A percentile compares a stretch with the other conserved stretches of the same genome.
Conservation (phyloP, 2,329 filamentous ascomycete genomes). For the Bipolaris cookei region DNA sequence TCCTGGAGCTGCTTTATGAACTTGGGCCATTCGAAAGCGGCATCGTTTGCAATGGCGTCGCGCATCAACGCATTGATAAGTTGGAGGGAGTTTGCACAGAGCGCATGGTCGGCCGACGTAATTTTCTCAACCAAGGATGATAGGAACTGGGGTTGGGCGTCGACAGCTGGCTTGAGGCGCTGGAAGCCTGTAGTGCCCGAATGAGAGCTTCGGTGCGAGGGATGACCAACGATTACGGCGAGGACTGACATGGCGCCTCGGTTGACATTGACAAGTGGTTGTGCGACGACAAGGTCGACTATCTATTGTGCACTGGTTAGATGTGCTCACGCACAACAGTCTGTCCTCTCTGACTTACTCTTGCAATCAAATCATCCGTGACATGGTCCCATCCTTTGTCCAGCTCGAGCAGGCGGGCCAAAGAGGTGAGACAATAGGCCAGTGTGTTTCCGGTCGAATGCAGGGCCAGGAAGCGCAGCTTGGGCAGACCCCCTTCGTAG, state of each 20-base stretch:
- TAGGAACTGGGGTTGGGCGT: constrained; percentile 90
- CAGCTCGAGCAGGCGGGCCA: constrained; percentile 86
- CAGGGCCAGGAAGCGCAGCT: constrained; percentile 83
- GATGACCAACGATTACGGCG: constrained; percentile 88
- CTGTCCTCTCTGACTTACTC: constrained; percentile 55
- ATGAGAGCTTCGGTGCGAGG: constrained; percentile 62
- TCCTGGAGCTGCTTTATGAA: constrained; percentile 95
- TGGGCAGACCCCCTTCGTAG: constrained; percentile 79
- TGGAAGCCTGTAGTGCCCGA: constrained; percentile 82
- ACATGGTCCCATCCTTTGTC: constrained; percentile 98
- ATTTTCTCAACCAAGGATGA: constrained; percentile 91
- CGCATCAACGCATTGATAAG: constrained; percentile 94
- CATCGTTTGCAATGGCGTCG: constrained; percentile 81
- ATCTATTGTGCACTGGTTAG: constrained; percentile 57
- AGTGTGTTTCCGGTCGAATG: constrained; percentile 89
- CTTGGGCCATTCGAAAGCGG: constrained; percentile 86
- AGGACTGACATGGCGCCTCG: constrained; percentile 96
- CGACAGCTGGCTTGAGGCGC: constrained; percentile 88
- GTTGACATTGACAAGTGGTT: constrained; percentile 96
- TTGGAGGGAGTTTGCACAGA: constrained; percentile 94
- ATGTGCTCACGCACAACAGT: constrained; percentile 1
- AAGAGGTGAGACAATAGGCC: constrained; percentile 90
- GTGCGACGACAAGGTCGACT: constrained; percentile 90
- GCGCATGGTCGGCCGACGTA: constrained; percentile 90
- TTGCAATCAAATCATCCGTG: constrained; percentile 71